Evolutionary conservation across 2,329 filamentous ascomycete genomes (phyloP).

Genomic region (Aspergillus tubingensis): DNA sequence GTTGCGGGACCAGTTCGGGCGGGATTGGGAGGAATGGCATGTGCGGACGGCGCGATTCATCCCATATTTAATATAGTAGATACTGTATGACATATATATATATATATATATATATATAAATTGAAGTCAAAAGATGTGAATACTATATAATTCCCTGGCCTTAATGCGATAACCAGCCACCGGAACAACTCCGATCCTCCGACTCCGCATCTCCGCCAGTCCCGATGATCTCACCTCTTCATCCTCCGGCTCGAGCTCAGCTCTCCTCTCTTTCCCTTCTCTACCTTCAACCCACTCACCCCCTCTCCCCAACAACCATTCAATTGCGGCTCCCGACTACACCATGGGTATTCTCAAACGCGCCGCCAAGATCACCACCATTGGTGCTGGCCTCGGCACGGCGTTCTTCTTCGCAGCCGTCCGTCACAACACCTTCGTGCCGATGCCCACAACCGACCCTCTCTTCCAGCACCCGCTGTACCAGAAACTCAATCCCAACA

Average conservation of each 20-base stretch:
- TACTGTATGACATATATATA: neutral
- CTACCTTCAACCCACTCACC: neutral
- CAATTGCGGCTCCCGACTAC: neutral
- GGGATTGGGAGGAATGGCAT: slow-evolving; percentile 54
- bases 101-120: no score
- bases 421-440: slow-evolving; percentile 58
- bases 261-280: slow-evolving; percentile 4
- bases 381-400: slow-evolving; percentile 52
- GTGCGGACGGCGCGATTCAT: slow-evolving; percentile 52
- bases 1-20: slow-evolving; percentile 50
- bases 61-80: slow-evolving; percentile 38
- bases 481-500: slow-evolving; percentile 53
- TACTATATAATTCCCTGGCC: no score
- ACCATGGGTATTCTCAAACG: slow-evolving; percentile 57
- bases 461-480: slow-evolving; percentile 57
- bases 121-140: no score
- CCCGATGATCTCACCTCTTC: slow-evolving; percentile 2
- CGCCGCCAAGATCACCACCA: slow-evolving; percentile 47
- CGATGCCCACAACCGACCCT: slow-evolving; percentile 61
- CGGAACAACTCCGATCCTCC: slow-evolving; percentile 2
- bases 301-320: neutral
- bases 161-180: neutral
- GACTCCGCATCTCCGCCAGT: neutral
- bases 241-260: neutral
- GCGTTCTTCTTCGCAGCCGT: slow-evolving; percentile 58